Evolutionary conservation across 495 filamentous ascomycete genomes (phyloP).

Genomic region (Podospora bellae-mahoneyi): DNA sequence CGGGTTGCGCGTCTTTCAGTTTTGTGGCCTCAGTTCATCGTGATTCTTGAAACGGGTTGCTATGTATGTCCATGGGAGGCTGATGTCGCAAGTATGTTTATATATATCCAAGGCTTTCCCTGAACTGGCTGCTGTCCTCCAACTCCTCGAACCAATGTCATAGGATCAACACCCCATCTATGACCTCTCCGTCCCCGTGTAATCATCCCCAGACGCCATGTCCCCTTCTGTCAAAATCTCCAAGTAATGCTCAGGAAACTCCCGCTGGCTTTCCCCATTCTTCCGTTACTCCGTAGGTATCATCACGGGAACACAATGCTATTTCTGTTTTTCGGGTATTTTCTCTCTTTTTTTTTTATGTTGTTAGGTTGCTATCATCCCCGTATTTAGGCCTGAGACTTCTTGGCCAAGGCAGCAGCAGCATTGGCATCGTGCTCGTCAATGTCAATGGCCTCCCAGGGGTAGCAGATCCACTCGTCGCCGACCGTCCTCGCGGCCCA

Average conservation of each 20-base stretch:
- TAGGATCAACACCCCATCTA: background rate
- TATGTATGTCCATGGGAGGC: background rate
- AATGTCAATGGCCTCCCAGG: constrained; percentile 98
- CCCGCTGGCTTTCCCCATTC: background rate
- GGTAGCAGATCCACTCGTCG: constrained; percentile 98
- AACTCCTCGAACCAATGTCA: background rate
- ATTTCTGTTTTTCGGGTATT: background rate
- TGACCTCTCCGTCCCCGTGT: background rate
- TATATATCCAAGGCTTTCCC: background rate
- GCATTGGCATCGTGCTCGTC: constrained; percentile 84
- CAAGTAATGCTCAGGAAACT: background rate
- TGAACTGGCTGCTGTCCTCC: background rate
- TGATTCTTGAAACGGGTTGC: background rate
- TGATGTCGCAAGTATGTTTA: background rate
- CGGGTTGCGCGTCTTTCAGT: background rate
- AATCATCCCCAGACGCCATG: background rate
- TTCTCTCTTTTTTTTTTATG: background rate
- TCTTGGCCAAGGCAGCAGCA: constrained; percentile 40
- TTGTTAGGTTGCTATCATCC: background rate
- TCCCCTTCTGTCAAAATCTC: background rate
- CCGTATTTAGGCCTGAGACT: constrained; percentile 1
- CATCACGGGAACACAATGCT: background rate
- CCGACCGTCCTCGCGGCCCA: constrained; percentile 79
- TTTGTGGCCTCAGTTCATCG: background rate
- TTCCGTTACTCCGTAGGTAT: background rate